phyloP scores from a whole-genome alignment of 345 rosid species.

The Pugionium cornutum region DNA sequence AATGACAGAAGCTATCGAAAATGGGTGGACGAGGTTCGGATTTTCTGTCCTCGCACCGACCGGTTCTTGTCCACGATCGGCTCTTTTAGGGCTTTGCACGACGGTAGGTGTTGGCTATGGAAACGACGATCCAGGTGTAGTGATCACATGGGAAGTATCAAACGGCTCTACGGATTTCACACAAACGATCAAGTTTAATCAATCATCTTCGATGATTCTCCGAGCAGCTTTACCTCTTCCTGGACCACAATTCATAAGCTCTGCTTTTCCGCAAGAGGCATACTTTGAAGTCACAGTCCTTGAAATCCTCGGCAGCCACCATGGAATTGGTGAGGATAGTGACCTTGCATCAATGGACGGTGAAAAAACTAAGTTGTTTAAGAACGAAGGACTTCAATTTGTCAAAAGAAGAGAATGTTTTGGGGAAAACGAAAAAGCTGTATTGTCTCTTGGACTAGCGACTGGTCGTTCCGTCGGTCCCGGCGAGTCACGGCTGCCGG shows the following conservation, averaged over 20 bases:
- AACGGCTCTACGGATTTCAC: conserved; percentile 73
- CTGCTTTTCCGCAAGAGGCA: conserved; percentile 89
- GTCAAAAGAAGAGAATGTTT: conserved; percentile 35
- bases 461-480: conserved; percentile 54
- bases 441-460: conserved; percentile 66
- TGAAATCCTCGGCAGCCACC: conserved; percentile 32
- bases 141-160: conserved; percentile 78
- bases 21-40: conserved; percentile 88
- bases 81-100: conserved; percentile 58
- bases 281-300: conserved; percentile 83
- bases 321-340: conserved; percentile 18
- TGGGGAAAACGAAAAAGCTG: conserved; percentile 36
- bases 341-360: conserved; percentile 45
- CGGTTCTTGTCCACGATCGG: conserved; percentile 38
- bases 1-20: conserved; percentile 71
- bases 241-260: conserved; percentile 74
- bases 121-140: conserved; percentile 49
- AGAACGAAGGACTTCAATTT: conserved; percentile 50
- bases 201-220: conserved; percentile 54
- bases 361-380: conserved; percentile 67
- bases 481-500: conserved; percentile 54
- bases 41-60: conserved; percentile 48
- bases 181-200: conserved; percentile 75
- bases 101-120: conserved; percentile 23
- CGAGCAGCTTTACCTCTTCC: conserved; percentile 81